phyloP scores from a whole-genome alignment of 352 stramenopile species.

The Pythium dissimile region DNA sequence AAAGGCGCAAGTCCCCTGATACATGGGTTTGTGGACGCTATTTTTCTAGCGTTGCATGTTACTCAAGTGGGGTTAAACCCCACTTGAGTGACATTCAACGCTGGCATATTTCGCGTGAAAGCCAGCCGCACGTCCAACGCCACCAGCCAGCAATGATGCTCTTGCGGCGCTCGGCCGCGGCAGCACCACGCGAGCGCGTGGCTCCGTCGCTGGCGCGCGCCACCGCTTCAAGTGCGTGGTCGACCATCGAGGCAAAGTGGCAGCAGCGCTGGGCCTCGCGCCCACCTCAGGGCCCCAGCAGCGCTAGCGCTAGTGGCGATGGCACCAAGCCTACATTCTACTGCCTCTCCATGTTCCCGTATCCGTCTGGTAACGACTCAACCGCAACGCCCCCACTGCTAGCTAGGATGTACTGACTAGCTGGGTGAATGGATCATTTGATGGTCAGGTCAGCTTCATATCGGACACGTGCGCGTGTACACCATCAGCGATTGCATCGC shows the following conservation, averaged over 20 bases:
- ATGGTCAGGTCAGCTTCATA: conserved; percentile 94
- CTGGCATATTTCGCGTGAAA: too few relatives aligned
- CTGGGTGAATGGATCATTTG: too few relatives aligned
- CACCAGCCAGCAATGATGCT: conserved; percentile 1
- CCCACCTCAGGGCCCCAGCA: too few relatives aligned
- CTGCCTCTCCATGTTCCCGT: conserved; percentile 98
- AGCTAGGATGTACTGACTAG: too few relatives aligned
- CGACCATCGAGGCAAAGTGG: conserved; percentile 65
- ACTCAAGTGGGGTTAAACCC: not conserved
- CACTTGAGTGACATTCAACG: not conserved
- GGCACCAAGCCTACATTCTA: conserved; percentile 71
- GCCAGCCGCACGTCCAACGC: not conserved
- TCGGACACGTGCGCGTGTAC: conserved; percentile 99
- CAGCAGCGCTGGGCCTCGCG: conserved; percentile 55
- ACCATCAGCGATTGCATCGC: conserved; percentile 98
- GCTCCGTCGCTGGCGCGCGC: conserved; percentile 5
- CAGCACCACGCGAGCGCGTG: conserved; percentile 4
- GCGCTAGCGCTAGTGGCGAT: not conserved
- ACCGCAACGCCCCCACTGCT: too few relatives aligned
- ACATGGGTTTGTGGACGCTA: too few relatives aligned
- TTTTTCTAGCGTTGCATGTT: too few relatives aligned
- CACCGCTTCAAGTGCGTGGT: conserved; percentile 36
- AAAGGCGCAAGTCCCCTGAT: too few relatives aligned
- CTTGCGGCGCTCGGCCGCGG: conserved; percentile 2
- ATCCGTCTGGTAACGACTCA: conserved; percentile 96